Conservation (phyloP, 331 rosid species). For the Acacia concinna region DNA sequence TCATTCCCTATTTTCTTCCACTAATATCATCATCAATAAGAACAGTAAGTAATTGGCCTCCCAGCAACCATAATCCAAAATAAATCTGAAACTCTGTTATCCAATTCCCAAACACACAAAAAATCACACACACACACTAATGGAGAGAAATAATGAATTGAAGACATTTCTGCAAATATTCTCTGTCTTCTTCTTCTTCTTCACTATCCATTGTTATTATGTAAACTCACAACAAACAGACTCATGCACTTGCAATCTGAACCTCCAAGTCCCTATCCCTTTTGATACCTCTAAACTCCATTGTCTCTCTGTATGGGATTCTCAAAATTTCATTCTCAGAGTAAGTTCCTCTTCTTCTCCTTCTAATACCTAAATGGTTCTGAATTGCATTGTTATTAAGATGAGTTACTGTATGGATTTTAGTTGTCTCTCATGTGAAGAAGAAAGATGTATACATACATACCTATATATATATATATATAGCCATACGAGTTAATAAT, state of each 20-base stretch:
- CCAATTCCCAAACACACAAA: constrained; percentile 4
- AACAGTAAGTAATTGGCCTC: background rate
- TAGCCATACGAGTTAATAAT: background rate
- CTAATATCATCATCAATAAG: constrained; percentile 19
- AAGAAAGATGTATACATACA: background rate
- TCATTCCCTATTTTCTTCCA: constrained; percentile 33
- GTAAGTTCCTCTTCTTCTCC: constrained; percentile 44
- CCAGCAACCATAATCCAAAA: constrained; percentile 6
- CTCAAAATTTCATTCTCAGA: constrained; percentile 67
- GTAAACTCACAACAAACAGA: constrained; percentile 52
- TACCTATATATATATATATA: background rate
- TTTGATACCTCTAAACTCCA: constrained; percentile 60
- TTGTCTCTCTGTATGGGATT: constrained; percentile 69
- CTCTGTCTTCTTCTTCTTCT: constrained; percentile 36
- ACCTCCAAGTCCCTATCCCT: constrained; percentile 39
- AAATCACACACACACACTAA: background rate
- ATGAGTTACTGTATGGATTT: background rate
- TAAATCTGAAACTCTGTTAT: constrained; percentile 15
- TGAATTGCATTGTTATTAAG: background rate
- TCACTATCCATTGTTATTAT: constrained; percentile 33
- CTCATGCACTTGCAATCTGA: constrained; percentile 54
- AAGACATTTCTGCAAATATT: constrained; percentile 30
- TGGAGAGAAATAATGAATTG: constrained; percentile 35
- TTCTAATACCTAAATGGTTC: background rate
- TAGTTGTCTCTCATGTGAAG: background rate